Percentiles rank a stretch among this genome's conserved stretches.
Evolutionary conservation across 169 alveolate species (phyloP).

Genomic region (Plasmodium chabaudi): DNA sequence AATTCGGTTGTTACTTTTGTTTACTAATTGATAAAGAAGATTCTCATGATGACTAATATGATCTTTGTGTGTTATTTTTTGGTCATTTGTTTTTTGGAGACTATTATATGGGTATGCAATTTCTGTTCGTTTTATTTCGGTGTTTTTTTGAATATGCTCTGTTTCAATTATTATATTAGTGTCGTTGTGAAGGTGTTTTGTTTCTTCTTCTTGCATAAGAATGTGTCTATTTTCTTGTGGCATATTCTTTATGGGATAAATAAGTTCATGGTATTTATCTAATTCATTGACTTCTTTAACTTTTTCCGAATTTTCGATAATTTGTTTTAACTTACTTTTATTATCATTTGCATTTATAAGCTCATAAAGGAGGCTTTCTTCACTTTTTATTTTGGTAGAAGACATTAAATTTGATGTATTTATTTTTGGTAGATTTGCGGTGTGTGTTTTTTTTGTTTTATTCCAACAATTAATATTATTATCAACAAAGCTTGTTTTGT

Average conservation of each 20-base stretch:
- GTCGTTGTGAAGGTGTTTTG: background rate
- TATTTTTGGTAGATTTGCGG: background rate
- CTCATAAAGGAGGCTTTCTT: constrained; percentile 20
- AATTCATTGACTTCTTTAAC: background rate
- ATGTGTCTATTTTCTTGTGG: no score
- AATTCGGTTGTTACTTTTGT: background rate
- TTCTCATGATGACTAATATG: background rate
- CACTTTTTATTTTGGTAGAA: constrained; percentile 7
- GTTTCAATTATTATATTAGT: background rate
- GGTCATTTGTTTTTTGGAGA: background rate
- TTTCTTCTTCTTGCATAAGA: background rate
- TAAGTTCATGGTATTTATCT: background rate
- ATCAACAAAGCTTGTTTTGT: background rate
- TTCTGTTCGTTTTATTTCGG: background rate
- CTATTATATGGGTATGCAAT: background rate
- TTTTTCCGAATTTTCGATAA: background rate
- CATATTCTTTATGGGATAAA: background rate
- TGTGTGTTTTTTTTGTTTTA: background rate
- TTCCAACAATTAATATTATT: background rate
- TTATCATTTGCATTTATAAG: constrained; percentile 9
- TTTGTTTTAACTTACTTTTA: background rate
- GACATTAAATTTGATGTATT: background rate
- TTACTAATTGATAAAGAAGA: constrained; percentile 5
- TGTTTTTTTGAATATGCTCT: background rate
- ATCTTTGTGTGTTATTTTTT: background rate